Evolutionary conservation across 441 rosid species (phyloP).

Genomic region (Brassica balearica): DNA sequence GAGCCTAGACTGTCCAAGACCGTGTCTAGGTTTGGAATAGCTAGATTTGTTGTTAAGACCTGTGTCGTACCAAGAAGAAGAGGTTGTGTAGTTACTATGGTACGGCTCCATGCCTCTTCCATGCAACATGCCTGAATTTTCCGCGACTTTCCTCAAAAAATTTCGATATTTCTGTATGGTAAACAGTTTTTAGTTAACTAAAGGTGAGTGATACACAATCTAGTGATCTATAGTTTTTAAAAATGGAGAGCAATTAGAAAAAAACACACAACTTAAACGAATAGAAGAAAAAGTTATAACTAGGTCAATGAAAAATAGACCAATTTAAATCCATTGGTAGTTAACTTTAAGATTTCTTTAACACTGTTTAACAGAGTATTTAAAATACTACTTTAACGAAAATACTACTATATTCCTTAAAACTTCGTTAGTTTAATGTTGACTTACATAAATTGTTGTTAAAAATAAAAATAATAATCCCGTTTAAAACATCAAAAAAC

Average conservation of each 20-base stretch:
- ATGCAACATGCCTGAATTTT: constrained; percentile 31
- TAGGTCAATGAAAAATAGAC: not conserved
- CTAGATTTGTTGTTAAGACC: constrained; percentile 19
- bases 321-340: not conserved
- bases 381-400: not conserved
- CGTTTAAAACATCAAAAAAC: constrained; percentile 2
- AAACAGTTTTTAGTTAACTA: not conserved
- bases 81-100: constrained; percentile 19
- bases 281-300: not conserved
- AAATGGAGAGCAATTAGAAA: no score
- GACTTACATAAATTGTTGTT: not conserved
- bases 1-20: constrained; percentile 39
- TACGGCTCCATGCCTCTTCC: constrained; percentile 28
- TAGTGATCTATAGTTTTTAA: no score
- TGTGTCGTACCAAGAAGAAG: constrained; percentile 26
- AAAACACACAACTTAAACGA: not conserved
- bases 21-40: constrained; percentile 25
- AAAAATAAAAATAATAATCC: not conserved
- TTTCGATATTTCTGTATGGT: constrained; percentile 69
- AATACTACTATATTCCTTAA: not conserved
- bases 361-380: not conserved
- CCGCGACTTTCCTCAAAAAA: constrained; percentile 60
- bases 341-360: not conserved
- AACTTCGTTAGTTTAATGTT: not conserved
- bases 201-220: not conserved